phyloP scores from a whole-genome alignment of 768 basidiomycete genomes.

The Hirschioporus abietinus region DNA sequence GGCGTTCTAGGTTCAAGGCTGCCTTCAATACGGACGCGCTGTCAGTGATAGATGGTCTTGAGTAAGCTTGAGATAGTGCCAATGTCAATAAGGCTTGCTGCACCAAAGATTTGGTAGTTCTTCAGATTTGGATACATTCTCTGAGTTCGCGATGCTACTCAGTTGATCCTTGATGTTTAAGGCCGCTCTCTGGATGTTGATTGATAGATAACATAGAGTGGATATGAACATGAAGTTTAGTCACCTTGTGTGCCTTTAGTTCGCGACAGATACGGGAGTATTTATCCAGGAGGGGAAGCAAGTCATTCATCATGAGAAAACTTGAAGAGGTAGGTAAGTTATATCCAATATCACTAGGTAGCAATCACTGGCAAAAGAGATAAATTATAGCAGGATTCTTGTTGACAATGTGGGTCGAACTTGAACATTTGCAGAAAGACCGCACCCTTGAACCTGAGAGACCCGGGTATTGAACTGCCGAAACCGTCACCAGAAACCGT shows the following conservation, averaged over 20 bases:
- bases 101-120: not conserved
- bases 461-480: too few relatives aligned
- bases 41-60: not conserved
- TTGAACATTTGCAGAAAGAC: too few relatives aligned
- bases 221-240: not conserved
- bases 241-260: not conserved
- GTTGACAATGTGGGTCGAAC: too few relatives aligned
- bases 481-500: too few relatives aligned
- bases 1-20: not conserved
- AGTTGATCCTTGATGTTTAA: conserved; percentile 4
- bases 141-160: not conserved
- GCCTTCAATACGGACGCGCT: not conserved
- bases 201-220: not conserved
- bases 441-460: too few relatives aligned
- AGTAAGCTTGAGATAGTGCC: not conserved
- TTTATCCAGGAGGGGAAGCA: not conserved
- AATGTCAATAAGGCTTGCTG: not conserved
- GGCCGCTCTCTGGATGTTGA: not conserved
- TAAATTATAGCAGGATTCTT: too few relatives aligned
- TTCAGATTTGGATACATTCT: not conserved
- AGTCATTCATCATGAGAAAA: not conserved
- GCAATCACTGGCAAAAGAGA: too few relatives aligned
- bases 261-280: not conserved
- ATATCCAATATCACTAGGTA: too few relatives aligned
- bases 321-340: too few relatives aligned